Base-by-base conservation (phyloP, 495 filamentous ascomycete genomes). In the Ascodesmis nigricans region DNA sequence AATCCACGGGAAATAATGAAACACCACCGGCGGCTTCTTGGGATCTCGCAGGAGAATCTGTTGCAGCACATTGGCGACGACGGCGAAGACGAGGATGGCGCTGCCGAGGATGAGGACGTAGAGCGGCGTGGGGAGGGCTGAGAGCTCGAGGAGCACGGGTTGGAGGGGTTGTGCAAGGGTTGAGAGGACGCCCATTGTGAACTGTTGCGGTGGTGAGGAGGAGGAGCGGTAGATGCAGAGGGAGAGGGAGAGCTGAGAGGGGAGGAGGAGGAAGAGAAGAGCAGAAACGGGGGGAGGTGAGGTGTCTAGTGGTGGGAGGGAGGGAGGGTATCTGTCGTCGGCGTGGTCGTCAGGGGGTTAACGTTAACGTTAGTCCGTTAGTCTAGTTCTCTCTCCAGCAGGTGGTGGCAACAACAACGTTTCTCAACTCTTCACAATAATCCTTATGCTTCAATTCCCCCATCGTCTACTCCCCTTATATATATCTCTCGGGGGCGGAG, bases 1-100 rank as follows among this genome's bases (percentile, higher is more conserved):
- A 45, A 87, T 55, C 26, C 83, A 50, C 3, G 78, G 79, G 44
- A 87, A 66, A 69, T 69, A 82, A 56, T 83, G 75, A 47, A 83
- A 87, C 26, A 87, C 76, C 8, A 84, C 40, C 3, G 78, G 78
- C 8, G 78, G 78, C 47, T 80, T 73, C 49, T 70, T 71, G 31
- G 67, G 64, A 39, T 74, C 71, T 47, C 63, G 71, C 53, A 75
- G 71, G 33, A 82, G 55, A 2, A 78, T 38, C 48, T 87, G 78
- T 8, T 60, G 52, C 30, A 74, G 36, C 26, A 82, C 67, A 46
- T 83, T 82, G 43, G 74, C 21, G 24, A 72, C 38, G 8, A 83
- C 63, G 2, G 59, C 43, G 24, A 74, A 13, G 22, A 69, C 52
- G 25, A 71, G 16, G 43, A 71, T 57, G 3, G 55, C 34, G 42